These are phyloP conservation scores for Mycena indigotica DNA, from an alignment of 768 basidiomycete species.

Conservation along the genomic window DNA sequence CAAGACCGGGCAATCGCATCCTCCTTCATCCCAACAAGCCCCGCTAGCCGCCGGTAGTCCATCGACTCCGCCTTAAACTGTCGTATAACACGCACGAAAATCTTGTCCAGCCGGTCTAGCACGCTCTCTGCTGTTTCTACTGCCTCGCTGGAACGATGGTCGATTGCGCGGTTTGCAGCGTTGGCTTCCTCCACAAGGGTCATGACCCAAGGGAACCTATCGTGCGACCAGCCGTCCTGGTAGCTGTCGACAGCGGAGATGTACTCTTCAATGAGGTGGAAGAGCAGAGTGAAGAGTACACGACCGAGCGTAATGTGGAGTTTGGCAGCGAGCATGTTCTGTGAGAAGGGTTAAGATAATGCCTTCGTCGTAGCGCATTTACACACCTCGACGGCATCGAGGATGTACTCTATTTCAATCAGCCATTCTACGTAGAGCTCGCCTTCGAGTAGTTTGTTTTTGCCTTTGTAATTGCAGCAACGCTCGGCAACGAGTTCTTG, in stretches of 20 bases:
- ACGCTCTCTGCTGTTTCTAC: slow-evolving; percentile 38
- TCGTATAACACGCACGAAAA: slow-evolving; percentile 39
- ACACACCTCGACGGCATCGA: slow-evolving; percentile 41
- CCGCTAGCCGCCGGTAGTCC: slow-evolving; percentile 36
- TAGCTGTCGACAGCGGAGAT: slow-evolving; percentile 47
- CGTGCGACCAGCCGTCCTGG: slow-evolving; percentile 44
- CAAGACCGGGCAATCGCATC: slow-evolving; percentile 41
- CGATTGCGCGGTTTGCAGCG: slow-evolving; percentile 28
- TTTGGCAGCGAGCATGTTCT: slow-evolving; percentile 43
- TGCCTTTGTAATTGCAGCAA: slow-evolving; percentile 24
- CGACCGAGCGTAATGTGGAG: slow-evolving; percentile 41
- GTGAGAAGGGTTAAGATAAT: no score
- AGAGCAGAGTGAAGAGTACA: slow-evolving; percentile 43
- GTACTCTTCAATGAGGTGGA: slow-evolving; percentile 45
- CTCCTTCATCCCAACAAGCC: slow-evolving; percentile 40
- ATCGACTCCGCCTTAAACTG: slow-evolving; percentile 45
- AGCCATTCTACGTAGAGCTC: slow-evolving; percentile 49
- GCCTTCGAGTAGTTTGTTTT: slow-evolving; percentile 39
- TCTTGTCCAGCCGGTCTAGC: slow-evolving; percentile 37
- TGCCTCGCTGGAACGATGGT: slow-evolving; percentile 41
- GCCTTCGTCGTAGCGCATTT: no score
- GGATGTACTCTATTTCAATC: slow-evolving; percentile 40
- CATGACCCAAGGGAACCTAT: slow-evolving; percentile 41
- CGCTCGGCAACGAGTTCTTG: slow-evolving; percentile 35
- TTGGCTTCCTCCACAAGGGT: slow-evolving; percentile 49